Percentiles rank a stretch among this genome's conserved stretches.
Conservation (phyloP, 768 basidiomycete species). For the Paxillus rubicundulus region DNA sequence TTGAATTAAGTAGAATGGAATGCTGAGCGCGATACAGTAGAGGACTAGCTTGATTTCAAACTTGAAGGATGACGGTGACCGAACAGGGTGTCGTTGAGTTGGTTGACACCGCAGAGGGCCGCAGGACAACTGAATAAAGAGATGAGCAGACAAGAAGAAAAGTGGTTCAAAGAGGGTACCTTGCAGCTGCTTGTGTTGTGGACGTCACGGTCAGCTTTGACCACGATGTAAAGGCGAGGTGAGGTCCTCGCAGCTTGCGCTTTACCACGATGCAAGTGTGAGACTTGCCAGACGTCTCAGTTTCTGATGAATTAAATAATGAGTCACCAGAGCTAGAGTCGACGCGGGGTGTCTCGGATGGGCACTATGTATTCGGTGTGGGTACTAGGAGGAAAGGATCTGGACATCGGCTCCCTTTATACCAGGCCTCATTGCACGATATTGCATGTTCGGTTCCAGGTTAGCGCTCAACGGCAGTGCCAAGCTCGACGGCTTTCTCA, state of each 20-base stretch:
- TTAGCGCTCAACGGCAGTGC: neutral
- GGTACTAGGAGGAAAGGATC: neutral
- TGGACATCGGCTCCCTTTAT: too few species aligned
- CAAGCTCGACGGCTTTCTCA: neutral
- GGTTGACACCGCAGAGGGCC: neutral
- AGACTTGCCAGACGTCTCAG: neutral
- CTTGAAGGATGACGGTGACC: neutral
- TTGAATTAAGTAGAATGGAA: neutral
- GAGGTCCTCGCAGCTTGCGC: neutral
- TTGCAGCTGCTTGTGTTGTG: neutral
- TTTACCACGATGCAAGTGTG: conserved; percentile 4
- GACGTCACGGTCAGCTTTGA: neutral
- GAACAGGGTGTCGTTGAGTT: neutral
- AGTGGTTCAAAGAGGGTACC: neutral
- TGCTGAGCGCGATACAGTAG: neutral
- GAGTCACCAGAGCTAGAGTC: neutral
- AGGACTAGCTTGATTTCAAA: neutral
- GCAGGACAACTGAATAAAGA: neutral
- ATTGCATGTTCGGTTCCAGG: too few species aligned
- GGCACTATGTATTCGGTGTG: neutral
- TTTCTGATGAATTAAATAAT: neutral
- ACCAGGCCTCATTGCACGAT: too few species aligned
- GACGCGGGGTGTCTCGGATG: neutral
- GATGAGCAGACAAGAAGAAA: neutral
- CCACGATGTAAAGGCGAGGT: conserved; percentile 8